Evolutionary conservation across 805 yeast species (phyloP), one percentile per base, ranked within the genome.

Genomic region (Pichia paraexigua): DNA sequence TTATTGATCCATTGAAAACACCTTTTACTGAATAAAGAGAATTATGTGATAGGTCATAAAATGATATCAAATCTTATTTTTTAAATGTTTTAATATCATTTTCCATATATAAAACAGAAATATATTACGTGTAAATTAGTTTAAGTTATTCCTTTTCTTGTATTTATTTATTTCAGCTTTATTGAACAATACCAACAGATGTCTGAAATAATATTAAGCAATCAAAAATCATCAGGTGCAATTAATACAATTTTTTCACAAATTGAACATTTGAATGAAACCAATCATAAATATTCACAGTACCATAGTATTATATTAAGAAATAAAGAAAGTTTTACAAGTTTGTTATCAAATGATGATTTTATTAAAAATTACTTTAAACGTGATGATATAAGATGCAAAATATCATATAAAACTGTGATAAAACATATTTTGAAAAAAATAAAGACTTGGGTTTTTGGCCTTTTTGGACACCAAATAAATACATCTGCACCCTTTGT

Each of bases 1-100:
- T 91, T 46, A 87, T 94, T 58, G 95, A 90, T 68, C 99, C 99
- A 20, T 69, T 94, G 60, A 86, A 85, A 64, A 89, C 88, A 2
- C 94, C 94, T n/a, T 85, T 84, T 58, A 82, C 82, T 66, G 79
- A 68, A 37, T 41, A 20, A n/a, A n/a, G 32, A 17, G 21, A 18
- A 37, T 37, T 12, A 25, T 43, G 10, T 47, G 39, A 41, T 25
- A 32, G 41, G 21, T 47, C 42, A 30, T 17, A 32, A 18, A 17
- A 25, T 24, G 18, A 11, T 41, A 10, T 21, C n/a, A 22, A n/a
- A 2, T 28, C 21, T 27, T 39, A 5, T 5, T 37, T 27, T 24
- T 8, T 35, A 24, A 22, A 15, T 1, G n/a, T 17, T 35, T n/a
- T n/a, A 6, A 35, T 35, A 35, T 35, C 8, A n/a, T 2, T n/a